Evolutionary conservation across 2,329 filamentous ascomycete species (phyloP), one percentile per base, ranked within the genome.

Genomic region (Acephala macrosclerotiorum): DNA sequence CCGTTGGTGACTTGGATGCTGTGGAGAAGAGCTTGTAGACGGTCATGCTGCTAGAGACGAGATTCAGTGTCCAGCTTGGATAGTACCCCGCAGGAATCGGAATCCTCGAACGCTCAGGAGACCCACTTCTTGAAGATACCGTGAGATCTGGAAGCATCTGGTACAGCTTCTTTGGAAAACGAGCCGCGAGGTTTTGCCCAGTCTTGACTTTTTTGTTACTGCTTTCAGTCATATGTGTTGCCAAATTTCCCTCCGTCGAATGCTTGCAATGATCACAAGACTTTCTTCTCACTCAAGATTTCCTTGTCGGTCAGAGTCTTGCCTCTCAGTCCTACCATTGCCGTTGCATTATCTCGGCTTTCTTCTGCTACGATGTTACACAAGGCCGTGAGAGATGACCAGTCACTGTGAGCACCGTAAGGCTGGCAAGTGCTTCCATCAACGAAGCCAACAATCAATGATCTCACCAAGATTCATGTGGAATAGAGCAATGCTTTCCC

Each of bases 11-110:
- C 12, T 66, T 76, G 61, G 73, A 75, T 18, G 69, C 60, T 26
- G 75, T 76, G 16, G 75, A 77, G 65, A 75, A 71, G 53, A 69
- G 69, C 60, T 65, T 75, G 65, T 74, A 71, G 49, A 33, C 14
- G 49, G 11, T 20, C n/a, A 5, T 6, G 25, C 11, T 14, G n/a
- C 14, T 42, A 3, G 38, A 42, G 3, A 14, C 18, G 11, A 49
- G n/a, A 11, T 49, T 22, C 20, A 12, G 7, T 22, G 16, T 49
- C 6, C 45, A 49, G 20, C 45, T 49, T 49, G 20, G 20, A 49
- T 18, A 22, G 45, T 6, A 22, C n/a, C 20, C 45, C 25, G 45
- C n/a, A 11, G n/a, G 20, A 22, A 25, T 49, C 25, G 25, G 45
- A 22, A 49, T 22, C 25, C 20, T 49, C 45, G n/a, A 49, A 25